Percentiles rank a stretch among this genome's conserved stretches.
Evolutionary conservation across 108 stramenopile genomes (phyloP).

Genomic region (Cyclotella cryptica): DNA sequence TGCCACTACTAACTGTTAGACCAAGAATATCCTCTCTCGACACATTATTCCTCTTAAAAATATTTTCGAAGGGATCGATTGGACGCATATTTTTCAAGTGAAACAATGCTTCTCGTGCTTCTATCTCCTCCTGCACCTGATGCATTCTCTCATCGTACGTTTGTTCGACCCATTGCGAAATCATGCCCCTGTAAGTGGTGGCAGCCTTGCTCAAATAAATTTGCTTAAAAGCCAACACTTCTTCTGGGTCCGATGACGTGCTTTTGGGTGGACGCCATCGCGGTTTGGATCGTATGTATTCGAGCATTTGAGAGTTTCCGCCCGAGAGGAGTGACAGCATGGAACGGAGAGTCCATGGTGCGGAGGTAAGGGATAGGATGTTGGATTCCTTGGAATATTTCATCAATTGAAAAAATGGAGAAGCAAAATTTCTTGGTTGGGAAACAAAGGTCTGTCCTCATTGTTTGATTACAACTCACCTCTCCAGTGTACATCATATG

Average conservation of each 20-base stretch:
- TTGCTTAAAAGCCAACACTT: constrained; percentile 39
- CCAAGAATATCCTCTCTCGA: constrained; percentile 29
- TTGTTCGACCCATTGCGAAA: constrained; percentile 26
- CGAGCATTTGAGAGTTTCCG: constrained; percentile 39
- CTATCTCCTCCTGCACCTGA: background rate
- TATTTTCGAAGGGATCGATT: constrained; percentile 34
- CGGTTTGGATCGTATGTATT: constrained; percentile 39
- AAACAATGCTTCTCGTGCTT: background rate
- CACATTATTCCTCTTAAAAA: constrained; percentile 25
- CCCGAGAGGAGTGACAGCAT: constrained; percentile 32
- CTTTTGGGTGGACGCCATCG: constrained; percentile 23
- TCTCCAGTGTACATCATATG: constrained; percentile 26
- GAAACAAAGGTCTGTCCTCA: too few relatives aligned
- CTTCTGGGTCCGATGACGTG: constrained; percentile 23
- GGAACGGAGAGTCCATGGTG: constrained; percentile 32
- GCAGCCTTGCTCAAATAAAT: constrained; percentile 41
- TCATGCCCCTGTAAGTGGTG: constrained; percentile 14
- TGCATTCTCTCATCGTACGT: background rate
- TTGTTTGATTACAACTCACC: constrained; percentile 4
- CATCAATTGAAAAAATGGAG: background rate
- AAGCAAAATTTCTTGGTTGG: background rate
- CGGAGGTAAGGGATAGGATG: constrained; percentile 24
- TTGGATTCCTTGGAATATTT: constrained; percentile 24
- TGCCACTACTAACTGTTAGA: background rate
- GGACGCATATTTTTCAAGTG: background rate